Percentiles rank a stretch among this genome's conserved stretches.
Conservation (phyloP, 2,329 filamentous ascomycete genomes). For the Verticillium longisporum region DNA sequence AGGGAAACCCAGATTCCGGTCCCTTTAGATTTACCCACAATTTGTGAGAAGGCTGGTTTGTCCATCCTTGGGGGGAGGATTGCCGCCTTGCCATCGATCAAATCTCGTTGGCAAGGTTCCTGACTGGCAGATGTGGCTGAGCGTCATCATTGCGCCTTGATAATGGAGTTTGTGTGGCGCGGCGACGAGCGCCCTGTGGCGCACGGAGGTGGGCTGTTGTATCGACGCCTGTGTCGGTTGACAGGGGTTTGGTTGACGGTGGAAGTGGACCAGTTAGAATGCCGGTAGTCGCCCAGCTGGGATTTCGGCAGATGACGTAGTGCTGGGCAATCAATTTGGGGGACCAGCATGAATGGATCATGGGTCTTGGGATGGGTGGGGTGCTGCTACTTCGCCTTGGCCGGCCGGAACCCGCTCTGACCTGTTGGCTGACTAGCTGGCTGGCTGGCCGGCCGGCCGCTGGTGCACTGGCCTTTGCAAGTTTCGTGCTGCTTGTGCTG, state of each 20-base stretch:
- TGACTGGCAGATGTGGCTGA: not conserved
- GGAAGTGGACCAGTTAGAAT: not conserved
- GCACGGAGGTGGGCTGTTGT: not conserved
- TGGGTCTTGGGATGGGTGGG: not conserved
- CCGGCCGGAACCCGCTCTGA: too few species aligned
- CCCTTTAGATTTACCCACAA: not conserved
- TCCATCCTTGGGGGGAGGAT: too few species aligned
- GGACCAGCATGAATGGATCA: not conserved
- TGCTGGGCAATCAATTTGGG: not conserved
- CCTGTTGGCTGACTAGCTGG: too few species aligned
- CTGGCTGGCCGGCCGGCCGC: too few species aligned
- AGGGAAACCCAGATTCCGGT: not conserved
- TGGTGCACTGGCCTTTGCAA: not conserved
- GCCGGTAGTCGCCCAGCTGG: not conserved
- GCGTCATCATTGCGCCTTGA: not conserved
- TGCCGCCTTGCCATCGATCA: too few species aligned
- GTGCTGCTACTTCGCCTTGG: not conserved
- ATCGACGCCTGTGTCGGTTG: not conserved
- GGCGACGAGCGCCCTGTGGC: not conserved
- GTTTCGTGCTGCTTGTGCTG: not conserved
- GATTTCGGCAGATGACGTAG: conserved; percentile 2
- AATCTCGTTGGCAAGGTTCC: not conserved
- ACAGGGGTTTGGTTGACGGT: not conserved
- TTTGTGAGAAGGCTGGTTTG: not conserved
- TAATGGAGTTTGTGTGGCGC: not conserved